Evolutionary conservation across 176 grass and related monocot genomes (phyloP).

Genomic region (Oryza brachyantha): DNA sequence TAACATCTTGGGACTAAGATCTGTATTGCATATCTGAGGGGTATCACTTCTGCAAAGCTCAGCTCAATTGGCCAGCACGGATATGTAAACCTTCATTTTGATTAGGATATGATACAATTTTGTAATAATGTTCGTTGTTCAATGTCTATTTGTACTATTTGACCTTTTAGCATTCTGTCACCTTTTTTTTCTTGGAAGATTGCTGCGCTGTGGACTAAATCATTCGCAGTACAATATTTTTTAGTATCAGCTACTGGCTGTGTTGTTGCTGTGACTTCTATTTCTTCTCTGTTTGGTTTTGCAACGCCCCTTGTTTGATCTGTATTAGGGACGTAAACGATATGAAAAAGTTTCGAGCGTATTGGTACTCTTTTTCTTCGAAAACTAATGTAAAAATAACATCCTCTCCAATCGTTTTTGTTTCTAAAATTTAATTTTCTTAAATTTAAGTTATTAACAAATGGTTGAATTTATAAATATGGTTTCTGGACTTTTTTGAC

Average conservation of each 20-base stretch:
- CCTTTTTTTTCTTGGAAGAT: conserved; percentile 24
- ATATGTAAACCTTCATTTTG: conserved; percentile 30
- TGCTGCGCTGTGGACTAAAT: neutral
- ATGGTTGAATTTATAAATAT: too few species aligned
- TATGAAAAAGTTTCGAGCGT: too few species aligned
- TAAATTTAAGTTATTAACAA: too few species aligned
- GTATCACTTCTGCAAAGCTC: conserved; percentile 1
- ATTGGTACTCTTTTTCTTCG: too few species aligned
- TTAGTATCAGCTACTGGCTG: neutral
- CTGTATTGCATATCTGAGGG: conserved; percentile 14
- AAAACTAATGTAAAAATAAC: too few species aligned
- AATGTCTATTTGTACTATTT: conserved; percentile 1
- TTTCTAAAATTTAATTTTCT: too few species aligned
- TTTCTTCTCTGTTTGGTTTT: neutral
- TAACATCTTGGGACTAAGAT: neutral
- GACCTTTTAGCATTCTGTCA: neutral
- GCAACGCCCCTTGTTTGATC: neutral
- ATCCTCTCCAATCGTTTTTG: too few species aligned
- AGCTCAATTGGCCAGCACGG: conserved; percentile 15
- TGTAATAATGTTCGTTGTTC: conserved; percentile 34
- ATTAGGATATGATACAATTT: conserved; percentile 31
- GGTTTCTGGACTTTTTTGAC: too few species aligned
- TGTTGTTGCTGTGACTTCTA: neutral
- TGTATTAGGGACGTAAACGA: too few species aligned
- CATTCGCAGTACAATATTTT: neutral